Base-by-base conservation (phyloP, 257 asterid species). In the Asclepias syriaca region DNA sequence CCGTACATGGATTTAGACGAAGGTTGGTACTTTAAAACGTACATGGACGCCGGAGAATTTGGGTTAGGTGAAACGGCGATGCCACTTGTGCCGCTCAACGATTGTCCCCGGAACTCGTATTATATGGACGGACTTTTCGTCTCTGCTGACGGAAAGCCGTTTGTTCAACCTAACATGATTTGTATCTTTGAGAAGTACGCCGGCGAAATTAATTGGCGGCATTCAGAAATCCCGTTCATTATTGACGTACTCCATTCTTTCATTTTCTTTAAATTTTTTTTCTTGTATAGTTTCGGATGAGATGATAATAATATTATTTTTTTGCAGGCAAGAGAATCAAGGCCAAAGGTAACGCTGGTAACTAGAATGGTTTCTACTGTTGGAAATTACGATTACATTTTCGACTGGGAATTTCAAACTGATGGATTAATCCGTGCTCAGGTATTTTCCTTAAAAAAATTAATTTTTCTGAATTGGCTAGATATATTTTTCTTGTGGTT, bases 1-100 rank as follows among this genome's bases (percentile, higher is more conserved):
- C 97, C 97, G 11, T 91, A 89, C 68, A 92, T 92, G 98, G 96
- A 88, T 63, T 88, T 91, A 2, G 86, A 84, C 64, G 96, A 90
- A 29, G 85, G 86, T 4, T 90, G 96, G 96, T 90, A 89, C 78
- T 91, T 89, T 84, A 87, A 87, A 78, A 73, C 95, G 1, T 91
- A 84, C 54, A 89, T 89, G 97, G 97, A 91, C 73, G 96, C 93
- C 0, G 97, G 97, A 3, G 97, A 89, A 66, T 91, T 80, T 29
- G 97, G 96, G 45, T 77, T 91, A 19, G 97, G 97, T 55, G 80
- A 82, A 14, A 86, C 78, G 75, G 85, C 96, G 1, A 68, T 85
- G 58, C 46, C 92, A 8, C 96, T 92, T 8, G 93, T 86, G 76
- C 91, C 93, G 3, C 88, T 91, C 15, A 91, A 91, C 10, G 96